phyloP scores from a whole-genome alignment of 768 basidiomycete genomes.

The Chlorophyllum brunneum region DNA sequence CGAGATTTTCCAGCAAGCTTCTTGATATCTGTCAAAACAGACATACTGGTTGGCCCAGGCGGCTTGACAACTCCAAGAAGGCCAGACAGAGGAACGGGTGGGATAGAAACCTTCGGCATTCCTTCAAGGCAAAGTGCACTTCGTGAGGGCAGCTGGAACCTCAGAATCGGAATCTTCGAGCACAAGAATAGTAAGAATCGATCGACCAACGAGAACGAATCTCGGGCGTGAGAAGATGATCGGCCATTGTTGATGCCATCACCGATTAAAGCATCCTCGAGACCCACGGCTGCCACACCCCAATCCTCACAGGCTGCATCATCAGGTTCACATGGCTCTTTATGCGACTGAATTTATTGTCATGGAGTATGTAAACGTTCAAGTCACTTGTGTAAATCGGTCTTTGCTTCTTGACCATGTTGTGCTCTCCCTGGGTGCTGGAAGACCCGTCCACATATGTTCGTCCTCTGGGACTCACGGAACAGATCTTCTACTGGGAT shows the following conservation, averaged over 20 bases:
- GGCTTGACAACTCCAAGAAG: conserved; percentile 91
- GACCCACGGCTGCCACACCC: no score
- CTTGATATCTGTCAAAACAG: conserved; percentile 81
- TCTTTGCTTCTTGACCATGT: not conserved
- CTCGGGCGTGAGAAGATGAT: not conserved
- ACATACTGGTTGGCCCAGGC: conserved; percentile 91
- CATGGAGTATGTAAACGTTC: no score
- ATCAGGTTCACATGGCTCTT: no score
- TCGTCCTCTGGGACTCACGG: conserved; percentile 32
- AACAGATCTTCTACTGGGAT: conserved; percentile 41
- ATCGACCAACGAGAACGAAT: no score
- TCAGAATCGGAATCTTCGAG: no score
- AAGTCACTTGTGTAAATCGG: no score
- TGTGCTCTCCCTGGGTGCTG: conserved; percentile 11
- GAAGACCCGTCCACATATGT: conserved; percentile 5
- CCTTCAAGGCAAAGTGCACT: not conserved
- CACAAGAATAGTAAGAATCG: no score
- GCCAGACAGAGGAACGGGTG: conserved; percentile 64
- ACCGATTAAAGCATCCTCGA: not conserved
- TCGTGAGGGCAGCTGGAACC: no score
- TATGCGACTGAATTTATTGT: no score
- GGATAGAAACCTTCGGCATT: conserved; percentile 65
- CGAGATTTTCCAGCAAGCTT: conserved; percentile 70
- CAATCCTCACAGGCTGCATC: no score
- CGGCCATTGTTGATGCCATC: not conserved